phyloP scores from a whole-genome alignment of 345 rosid species.

The Eucalyptus pumila region DNA sequence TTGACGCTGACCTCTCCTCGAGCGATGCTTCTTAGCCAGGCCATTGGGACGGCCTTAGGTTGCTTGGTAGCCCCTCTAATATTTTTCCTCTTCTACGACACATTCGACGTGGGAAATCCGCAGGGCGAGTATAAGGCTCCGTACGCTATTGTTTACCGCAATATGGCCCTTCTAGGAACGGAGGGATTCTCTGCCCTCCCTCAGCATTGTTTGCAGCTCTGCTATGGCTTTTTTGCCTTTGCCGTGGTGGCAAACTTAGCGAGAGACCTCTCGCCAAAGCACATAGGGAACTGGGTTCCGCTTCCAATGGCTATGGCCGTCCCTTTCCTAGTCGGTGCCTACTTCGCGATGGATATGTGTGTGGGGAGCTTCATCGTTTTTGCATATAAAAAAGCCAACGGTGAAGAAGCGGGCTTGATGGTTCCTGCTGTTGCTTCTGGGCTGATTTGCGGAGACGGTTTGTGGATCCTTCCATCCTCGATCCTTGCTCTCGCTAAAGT shows the following conservation, averaged over 20 bases:
- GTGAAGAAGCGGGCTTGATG: slow-evolving; percentile 40
- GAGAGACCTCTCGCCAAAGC: slow-evolving; percentile 38
- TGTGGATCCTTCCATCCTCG: slow-evolving; percentile 74
- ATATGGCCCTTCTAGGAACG: slow-evolving; percentile 83
- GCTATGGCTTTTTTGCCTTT: slow-evolving; percentile 62
- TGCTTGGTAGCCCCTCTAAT: slow-evolving; percentile 73
- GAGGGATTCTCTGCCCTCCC: slow-evolving; percentile 90
- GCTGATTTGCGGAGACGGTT: slow-evolving; percentile 78
- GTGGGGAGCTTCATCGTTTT: slow-evolving; percentile 47
- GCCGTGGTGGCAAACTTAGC: slow-evolving; percentile 42
- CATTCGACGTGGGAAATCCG: slow-evolving; percentile 83
- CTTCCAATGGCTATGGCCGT: slow-evolving; percentile 97
- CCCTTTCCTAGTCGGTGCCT: slow-evolving; percentile 78
- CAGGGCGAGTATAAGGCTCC: slow-evolving; percentile 93
- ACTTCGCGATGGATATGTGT: slow-evolving; percentile 77
- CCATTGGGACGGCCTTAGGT: slow-evolving; percentile 76
- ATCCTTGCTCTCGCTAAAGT: slow-evolving; percentile 57
- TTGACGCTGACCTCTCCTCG: slow-evolving; percentile 76
- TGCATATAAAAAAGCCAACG: slow-evolving; percentile 19
- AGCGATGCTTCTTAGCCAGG: slow-evolving; percentile 75
- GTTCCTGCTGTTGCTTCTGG: slow-evolving; percentile 78
- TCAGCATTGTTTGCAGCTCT: slow-evolving; percentile 58
- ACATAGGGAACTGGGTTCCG: slow-evolving; percentile 52
- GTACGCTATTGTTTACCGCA: slow-evolving; percentile 65
- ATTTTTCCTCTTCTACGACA: slow-evolving; percentile 69